A percentile compares a stretch with the other conserved stretches of the same genome.
These are phyloP conservation scores for Anethum foeniculum DNA, from an alignment of 140 eudicot genomes.

Conservation along the genomic window DNA sequence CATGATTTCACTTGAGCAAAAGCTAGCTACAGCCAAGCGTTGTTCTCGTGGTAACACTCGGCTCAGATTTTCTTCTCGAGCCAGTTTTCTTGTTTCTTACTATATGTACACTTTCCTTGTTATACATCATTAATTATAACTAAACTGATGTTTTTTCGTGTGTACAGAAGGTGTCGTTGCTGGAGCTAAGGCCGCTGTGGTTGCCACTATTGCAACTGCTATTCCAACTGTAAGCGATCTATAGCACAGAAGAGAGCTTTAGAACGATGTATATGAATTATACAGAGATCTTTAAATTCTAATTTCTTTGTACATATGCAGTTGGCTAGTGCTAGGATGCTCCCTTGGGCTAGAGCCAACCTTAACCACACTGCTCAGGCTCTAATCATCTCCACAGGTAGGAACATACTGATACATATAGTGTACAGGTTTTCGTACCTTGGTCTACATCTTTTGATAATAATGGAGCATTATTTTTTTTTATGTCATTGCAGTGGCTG, in stretches of 20 bases:
- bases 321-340: constrained; percentile 69
- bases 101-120: not conserved
- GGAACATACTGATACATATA: not conserved
- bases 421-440: not conserved
- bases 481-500: constrained; percentile 43
- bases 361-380: constrained; percentile 92
- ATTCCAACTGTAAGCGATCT: constrained; percentile 69
- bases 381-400: constrained; percentile 86
- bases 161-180: constrained; percentile 84
- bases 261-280: not conserved
- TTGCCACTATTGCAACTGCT: constrained; percentile 85
- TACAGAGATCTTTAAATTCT: not conserved
- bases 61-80: not conserved
- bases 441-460: not conserved
- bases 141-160: not conserved
- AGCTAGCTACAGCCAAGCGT: constrained; percentile 76
- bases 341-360: constrained; percentile 88
- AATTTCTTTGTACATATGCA: constrained; percentile 18
- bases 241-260: not conserved
- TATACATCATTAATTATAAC: not conserved
- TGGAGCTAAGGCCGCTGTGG: constrained; percentile 88
- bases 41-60: constrained; percentile 65
- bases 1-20: constrained; percentile 58
- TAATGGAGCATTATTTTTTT: not conserved
- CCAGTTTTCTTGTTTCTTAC: not conserved